phyloP scores from a whole-genome alignment of 441 rosid genomes.

The Croton setiger region DNA sequence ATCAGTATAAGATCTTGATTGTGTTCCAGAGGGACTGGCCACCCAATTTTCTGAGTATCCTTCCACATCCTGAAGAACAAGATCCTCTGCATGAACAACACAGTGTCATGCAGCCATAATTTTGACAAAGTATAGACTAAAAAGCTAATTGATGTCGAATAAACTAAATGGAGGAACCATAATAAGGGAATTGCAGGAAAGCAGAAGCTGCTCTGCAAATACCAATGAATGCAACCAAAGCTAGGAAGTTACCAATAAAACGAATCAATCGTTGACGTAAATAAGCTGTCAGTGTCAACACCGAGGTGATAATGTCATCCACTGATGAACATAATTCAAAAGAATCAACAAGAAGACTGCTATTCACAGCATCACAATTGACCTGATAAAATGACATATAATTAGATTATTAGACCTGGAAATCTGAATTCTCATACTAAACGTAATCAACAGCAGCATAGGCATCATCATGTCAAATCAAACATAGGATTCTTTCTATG shows the following conservation, averaged over 20 bases:
- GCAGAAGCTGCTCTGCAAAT: constrained; percentile 2
- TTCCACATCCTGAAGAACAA: constrained; percentile 33
- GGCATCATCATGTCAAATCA: neutral
- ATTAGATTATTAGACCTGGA: constrained; percentile 21
- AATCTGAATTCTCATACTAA: constrained; percentile 11
- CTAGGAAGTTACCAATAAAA: constrained; percentile 48
- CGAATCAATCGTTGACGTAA: constrained; percentile 32
- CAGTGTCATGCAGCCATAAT: constrained; percentile 2
- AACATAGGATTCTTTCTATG: neutral
- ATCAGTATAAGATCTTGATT: constrained; percentile 29
- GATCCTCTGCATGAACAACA: constrained; percentile 39
- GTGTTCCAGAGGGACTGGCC: constrained; percentile 19
- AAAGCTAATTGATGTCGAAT: neutral
- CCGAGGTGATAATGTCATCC: constrained; percentile 35
- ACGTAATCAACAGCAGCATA: neutral
- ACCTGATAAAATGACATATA: constrained; percentile 35
- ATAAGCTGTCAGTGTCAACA: constrained; percentile 38
- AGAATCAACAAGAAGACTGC: constrained; percentile 29
- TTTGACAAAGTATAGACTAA: neutral
- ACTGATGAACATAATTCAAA: constrained; percentile 30
- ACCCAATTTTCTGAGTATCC: constrained; percentile 29
- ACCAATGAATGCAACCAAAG: constrained; percentile 4
- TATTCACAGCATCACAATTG: constrained; percentile 28
- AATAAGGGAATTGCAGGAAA: neutral
- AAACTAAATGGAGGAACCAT: neutral